Evolutionary conservation across 2,329 filamentous ascomycete genomes (phyloP).

Genomic region (Fusarium proliferatum): DNA sequence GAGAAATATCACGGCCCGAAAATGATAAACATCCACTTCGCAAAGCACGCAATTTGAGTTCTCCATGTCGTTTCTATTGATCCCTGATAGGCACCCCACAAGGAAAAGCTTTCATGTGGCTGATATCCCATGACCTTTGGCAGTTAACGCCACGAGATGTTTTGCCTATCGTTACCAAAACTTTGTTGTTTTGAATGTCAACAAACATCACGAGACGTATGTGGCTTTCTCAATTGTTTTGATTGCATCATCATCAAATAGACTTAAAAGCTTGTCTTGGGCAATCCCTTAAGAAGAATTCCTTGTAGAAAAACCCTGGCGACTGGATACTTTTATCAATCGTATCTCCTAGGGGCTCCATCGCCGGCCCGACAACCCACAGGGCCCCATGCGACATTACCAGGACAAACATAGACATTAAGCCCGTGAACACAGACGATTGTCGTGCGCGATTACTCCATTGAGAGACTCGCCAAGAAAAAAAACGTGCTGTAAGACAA

Average conservation of each 20-base stretch:
- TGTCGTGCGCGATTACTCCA: not conserved
- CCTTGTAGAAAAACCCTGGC: not conserved
- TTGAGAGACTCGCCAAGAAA: not conserved
- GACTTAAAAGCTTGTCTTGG: too few relatives aligned
- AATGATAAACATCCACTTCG: not conserved
- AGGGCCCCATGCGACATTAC: not conserved
- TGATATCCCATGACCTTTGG: not conserved
- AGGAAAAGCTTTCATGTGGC: not conserved
- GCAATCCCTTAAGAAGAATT: not conserved
- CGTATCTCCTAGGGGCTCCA: not conserved
- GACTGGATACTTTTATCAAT: not conserved
- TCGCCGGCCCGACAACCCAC: not conserved
- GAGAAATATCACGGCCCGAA: constrained; percentile 13
- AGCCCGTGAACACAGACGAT: not conserved
- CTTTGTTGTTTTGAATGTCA: not conserved
- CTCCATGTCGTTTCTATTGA: constrained; percentile 4
- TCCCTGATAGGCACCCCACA: not conserved
- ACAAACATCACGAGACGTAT: not conserved
- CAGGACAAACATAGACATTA: not conserved
- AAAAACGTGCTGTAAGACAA: constrained; percentile 2
- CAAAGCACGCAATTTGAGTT: constrained; percentile 30
- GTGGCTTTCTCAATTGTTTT: not conserved
- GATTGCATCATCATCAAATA: not conserved
- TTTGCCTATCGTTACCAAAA: not conserved
- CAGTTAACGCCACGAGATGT: not conserved